Base-by-base conservation (phyloP, 441 rosid species). In the Croton laevigatus region DNA sequence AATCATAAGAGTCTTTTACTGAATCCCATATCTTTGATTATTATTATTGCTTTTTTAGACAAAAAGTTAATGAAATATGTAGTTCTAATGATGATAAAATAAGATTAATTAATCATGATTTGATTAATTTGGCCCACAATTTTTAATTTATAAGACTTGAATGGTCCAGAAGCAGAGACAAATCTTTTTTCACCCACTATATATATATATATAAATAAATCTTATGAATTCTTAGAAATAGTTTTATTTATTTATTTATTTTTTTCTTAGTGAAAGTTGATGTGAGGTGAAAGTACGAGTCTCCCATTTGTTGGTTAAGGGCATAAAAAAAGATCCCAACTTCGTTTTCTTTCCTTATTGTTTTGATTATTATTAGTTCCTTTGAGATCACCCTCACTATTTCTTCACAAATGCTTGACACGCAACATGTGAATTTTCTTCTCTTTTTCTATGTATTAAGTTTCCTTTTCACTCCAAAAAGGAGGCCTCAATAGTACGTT, bases 251-350 rank as follows among this genome's bases (percentile, higher is more conserved):
- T 23, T 4, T 12, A 64, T 63, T 53, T 17, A 45, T 42, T 83
- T 72, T 80, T 69, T 66, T 34, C 44, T 37, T 72, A 79, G 81
- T 77, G 81, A 75, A 79, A 77, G 81, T 38, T 78, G 80, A 75
- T 71, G 81, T 71, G 73, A 72, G 65, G 69, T 60, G 71, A 71
- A 78, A 76, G 76, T 73, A 66, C 73, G 42, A 61, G 71, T 73
- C 68, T 75, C 58, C 37, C 32, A 48, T 64, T 73, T 66, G 46
- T 53, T 73, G 65, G 37, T 10, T 76, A 45, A 13, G 48, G 62
- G 79, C 67, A 74, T 71, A 34, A 38, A 58, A n/a, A 66, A 72
- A 60, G 12, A 70, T 63, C 69, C 78, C 27, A 46, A 34, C 22
- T 62, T 48, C 5, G 14, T 61, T 27, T 53, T 7, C 13, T 17